Percentiles rank a stretch among this genome's conserved stretches.
These are phyloP conservation scores for Diaporthe destruens DNA, from an alignment of 2,329 filamentous ascomycete species.

Conservation along the genomic window DNA sequence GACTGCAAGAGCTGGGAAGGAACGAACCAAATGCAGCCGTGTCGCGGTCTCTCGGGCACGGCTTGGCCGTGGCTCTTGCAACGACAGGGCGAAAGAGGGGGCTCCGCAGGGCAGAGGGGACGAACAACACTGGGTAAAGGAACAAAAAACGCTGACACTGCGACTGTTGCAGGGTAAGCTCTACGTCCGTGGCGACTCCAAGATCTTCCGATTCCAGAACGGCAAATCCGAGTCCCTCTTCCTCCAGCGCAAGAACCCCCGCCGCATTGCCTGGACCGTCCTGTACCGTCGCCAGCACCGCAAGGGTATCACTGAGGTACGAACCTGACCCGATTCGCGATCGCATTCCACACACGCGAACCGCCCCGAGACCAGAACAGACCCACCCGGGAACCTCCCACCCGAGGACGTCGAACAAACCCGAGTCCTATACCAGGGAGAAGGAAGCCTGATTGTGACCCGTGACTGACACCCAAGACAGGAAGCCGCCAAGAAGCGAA, in stretches of 20 bases:
- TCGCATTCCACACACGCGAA: slow-evolving; percentile 30
- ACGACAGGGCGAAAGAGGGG: slow-evolving; percentile 1
- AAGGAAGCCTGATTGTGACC: neutral
- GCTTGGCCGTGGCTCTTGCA: neutral
- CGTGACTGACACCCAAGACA: slow-evolving; percentile 66
- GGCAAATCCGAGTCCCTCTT: slow-evolving; percentile 99
- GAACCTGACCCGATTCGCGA: slow-evolving; percentile 53
- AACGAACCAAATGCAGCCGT: neutral
- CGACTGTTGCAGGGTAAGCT: slow-evolving; percentile 85
- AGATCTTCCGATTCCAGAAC: slow-evolving; percentile 99
- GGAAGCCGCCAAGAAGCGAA: slow-evolving; percentile 99
- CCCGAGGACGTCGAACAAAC: neutral
- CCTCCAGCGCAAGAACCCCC: slow-evolving; percentile 99
- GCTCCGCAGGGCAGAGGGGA: neutral
- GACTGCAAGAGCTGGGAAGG: slow-evolving; percentile 37
- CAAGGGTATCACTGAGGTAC: slow-evolving; percentile 99
- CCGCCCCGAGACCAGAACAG: slow-evolving; percentile 2
- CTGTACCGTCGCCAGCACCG: slow-evolving; percentile 99
- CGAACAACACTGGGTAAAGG: neutral
- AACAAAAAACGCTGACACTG: slow-evolving; percentile 47
- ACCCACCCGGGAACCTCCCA: slow-evolving; percentile 25
- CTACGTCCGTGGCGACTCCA: slow-evolving; percentile 99
- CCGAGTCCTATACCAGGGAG: neutral
- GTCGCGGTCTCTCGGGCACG: neutral
- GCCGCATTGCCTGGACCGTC: slow-evolving; percentile 98